Base-by-base conservation (phyloP, 106 monocot genomes). In the Dioscorea alata region DNA sequence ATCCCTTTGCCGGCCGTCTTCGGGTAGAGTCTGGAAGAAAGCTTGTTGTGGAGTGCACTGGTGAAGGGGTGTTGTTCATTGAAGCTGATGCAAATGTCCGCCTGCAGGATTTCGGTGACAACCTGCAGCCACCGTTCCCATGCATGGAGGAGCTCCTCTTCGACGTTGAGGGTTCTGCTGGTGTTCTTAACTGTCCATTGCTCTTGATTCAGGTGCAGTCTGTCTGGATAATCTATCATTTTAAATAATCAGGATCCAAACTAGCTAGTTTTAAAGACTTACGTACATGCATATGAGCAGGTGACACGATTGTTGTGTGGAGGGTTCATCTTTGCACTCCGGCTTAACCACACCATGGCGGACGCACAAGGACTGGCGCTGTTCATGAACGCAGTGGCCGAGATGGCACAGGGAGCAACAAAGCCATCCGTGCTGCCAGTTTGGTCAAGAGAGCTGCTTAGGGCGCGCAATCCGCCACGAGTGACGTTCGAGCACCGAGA, bases 231-330 rank as follows among this genome's bases (percentile, higher is more conserved):
- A n/a, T n/a, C n/a, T n/a, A n/a, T n/a, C n/a, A n/a, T n/a, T n/a
- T n/a, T n/a, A n/a, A n/a, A n/a, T n/a, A n/a, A n/a, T n/a, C n/a
- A n/a, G n/a, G n/a, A n/a, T n/a, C n/a, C n/a, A n/a, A n/a, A 31
- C 6, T 60, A 1, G 23, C 6, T 52, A 23, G 23, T 6, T 52
- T 50, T 22, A n/a, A 20, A 59, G 16, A n/a, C 13, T 1, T 2
- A 19, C 10, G 12, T 2, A 9, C 21, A 59, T 1, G 4, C 18
- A 1, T 59, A 2, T 48, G 12, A 14, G 16, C 80, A 81, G 81
- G 81, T 81, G 22, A 81, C 81, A 13, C 59, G 76, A 12, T n/a
- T 81, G 51, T 16, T n/a, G 18, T 81, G 81, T 15, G 72, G 75
- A 9, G 81, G 81, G 7, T 76, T 81, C 57, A 48, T 76, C 28